Conservation (phyloP, 2,329 filamentous ascomycete species). For the Aspergillus uvarum region DNA sequence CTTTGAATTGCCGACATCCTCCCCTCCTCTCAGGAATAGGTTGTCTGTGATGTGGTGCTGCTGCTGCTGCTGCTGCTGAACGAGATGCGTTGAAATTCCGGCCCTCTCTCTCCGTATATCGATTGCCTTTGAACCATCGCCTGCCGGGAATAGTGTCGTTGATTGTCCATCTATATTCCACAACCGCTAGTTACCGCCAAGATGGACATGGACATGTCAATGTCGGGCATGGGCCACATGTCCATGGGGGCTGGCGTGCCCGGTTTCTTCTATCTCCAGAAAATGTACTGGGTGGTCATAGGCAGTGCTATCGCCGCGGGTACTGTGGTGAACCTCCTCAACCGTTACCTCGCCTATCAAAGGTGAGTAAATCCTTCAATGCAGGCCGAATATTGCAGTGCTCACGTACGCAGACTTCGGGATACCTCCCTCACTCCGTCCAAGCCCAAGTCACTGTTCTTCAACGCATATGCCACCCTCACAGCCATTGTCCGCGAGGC, state of each 20-base stretch:
- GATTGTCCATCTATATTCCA: not conserved
- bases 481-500: constrained; percentile 57
- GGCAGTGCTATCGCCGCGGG: constrained; percentile 38
- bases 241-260: constrained; percentile 46
- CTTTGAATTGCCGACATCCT: not conserved
- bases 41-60: not conserved
- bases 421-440: constrained; percentile 48
- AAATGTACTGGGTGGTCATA: constrained; percentile 55
- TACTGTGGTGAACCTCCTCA: constrained; percentile 43
- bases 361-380: constrained; percentile 36
- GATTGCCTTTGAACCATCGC: not conserved
- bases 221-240: constrained; percentile 40
- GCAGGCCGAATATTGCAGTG: not conserved
- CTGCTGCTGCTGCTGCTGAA: not conserved
- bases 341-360: constrained; percentile 51
- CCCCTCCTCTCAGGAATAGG: too few species aligned
- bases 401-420: constrained; percentile 43
- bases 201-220: constrained; percentile 21
- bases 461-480: constrained; percentile 51
- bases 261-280: constrained; percentile 48
- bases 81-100: not conserved
- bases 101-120: not conserved
- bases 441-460: constrained; percentile 53
- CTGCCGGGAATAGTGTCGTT: not conserved
- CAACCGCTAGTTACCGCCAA: not conserved